Evolutionary conservation across 2,329 filamentous ascomycete genomes (phyloP).

Genomic region (Trichoderma asperellum): DNA sequence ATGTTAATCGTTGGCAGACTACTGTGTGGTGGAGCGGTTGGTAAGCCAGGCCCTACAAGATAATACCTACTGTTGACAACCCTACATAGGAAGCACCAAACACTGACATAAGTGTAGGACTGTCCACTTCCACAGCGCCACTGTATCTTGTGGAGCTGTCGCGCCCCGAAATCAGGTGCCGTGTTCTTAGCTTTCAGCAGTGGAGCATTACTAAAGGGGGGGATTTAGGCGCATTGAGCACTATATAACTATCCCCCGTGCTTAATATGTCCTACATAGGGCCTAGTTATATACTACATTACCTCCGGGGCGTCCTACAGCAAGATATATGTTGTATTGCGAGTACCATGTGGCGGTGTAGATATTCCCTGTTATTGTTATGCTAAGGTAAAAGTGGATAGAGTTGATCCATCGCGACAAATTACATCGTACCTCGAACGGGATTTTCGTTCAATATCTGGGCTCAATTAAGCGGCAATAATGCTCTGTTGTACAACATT

Average conservation of each 20-base stretch:
- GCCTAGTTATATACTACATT: constrained; percentile 17
- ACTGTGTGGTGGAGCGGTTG: constrained; percentile 10
- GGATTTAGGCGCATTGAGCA: neutral
- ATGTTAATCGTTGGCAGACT: constrained; percentile 23
- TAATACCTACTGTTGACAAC: too few species aligned
- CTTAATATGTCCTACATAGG: neutral
- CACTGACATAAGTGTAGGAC: neutral
- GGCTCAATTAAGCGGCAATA: constrained; percentile 18
- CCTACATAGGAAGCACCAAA: neutral
- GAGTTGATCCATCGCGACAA: constrained; percentile 22
- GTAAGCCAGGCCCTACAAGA: neutral
- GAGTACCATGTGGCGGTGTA: constrained; percentile 16
- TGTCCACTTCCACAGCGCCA: constrained; percentile 10
- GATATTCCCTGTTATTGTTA: constrained; percentile 8
- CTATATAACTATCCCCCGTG: too few species aligned
- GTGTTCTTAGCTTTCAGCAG: constrained; percentile 17
- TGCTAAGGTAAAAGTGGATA: constrained; percentile 6
- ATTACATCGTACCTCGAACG: constrained; percentile 13
- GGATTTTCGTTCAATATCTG: constrained; percentile 20
- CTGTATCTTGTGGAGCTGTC: constrained; percentile 10
- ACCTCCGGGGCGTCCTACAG: constrained; percentile 13
- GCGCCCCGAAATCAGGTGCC: neutral
- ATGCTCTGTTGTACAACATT: constrained; percentile 13
- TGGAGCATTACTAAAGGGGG: constrained; percentile 22
- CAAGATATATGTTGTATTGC: neutral